phyloP scores from a whole-genome alignment of 1,284 basidiomycete species.

The Cryptococcus sp. region DNA sequence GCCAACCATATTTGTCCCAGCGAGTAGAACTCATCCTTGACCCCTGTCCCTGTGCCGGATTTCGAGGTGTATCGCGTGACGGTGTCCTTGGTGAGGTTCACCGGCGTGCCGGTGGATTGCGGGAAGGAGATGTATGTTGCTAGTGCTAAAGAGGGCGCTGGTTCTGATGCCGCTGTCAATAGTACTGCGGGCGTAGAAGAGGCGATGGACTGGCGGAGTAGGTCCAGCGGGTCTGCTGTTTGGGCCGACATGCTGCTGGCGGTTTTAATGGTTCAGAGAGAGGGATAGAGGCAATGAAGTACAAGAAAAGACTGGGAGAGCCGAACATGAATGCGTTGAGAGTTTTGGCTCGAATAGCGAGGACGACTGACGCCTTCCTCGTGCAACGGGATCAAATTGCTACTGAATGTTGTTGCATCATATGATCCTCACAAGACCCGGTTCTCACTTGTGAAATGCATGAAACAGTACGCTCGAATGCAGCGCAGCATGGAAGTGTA shows the following conservation, averaged over 20 bases:
- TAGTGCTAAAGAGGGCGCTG: conserved; percentile 57
- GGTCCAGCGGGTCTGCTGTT: conserved; percentile 41
- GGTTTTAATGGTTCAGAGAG: background rate
- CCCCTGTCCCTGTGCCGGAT: conserved; percentile 56
- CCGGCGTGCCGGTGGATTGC: conserved; percentile 42
- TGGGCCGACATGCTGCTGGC: conserved; percentile 11
- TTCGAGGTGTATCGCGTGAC: conserved; percentile 65
- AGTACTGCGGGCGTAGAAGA: conserved; percentile 31
- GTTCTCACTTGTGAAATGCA: too few species aligned
- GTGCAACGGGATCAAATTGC: too few species aligned
- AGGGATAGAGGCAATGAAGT: background rate
- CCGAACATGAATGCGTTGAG: too few species aligned
- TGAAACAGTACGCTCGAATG: too few species aligned
- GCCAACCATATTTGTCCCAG: conserved; percentile 78
- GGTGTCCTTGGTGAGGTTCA: conserved; percentile 66
- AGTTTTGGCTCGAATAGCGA: too few species aligned
- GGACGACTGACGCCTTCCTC: too few species aligned
- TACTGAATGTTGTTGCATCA: too few species aligned
- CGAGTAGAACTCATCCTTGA: conserved; percentile 65
- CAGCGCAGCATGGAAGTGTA: too few species aligned
- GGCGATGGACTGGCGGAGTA: conserved; percentile 39
- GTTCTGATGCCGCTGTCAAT: conserved; percentile 56
- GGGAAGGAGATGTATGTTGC: conserved; percentile 70
- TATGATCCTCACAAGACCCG: too few species aligned
- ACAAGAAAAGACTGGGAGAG: background rate